Evolutionary conservation across 768 basidiomycete species (phyloP), one percentile per base, ranked within the genome.

Genomic region (Calocera cornea): DNA sequence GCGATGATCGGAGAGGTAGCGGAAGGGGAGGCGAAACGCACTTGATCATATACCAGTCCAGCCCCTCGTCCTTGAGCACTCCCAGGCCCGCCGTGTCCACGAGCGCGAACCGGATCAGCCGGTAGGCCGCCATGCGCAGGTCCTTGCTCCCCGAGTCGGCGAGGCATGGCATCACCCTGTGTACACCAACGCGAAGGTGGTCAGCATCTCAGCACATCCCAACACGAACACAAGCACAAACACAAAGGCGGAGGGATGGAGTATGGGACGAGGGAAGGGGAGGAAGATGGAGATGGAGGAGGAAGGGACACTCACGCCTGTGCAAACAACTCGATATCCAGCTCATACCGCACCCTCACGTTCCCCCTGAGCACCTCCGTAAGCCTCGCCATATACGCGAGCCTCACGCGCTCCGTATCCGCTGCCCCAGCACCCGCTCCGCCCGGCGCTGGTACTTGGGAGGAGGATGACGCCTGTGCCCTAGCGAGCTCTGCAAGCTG

Each of bases 31-130:
- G 41, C 2, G 66, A 41, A n/a, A 73, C 81, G 64, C 70, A 94
- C 94, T 89, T 89, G 70, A 97, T 84, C 54, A 98, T 84, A 73
- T 90, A 92, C 87, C 91, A 94, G 71, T 97, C 92, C 36, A 97
- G 75, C 19, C 87, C 82, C 24, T 85, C 82, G 66, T 80, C 80
- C 14, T 83, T 81, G 34, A 97, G 78, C 24, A 79, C 80, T 67
- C 83, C 82, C 54, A 92, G 87, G 0, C 86, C 85, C n/a, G 87
- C 81, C 0, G 79, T 73, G 72, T 94, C 92, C 2, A 92, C 84
- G 5, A 95, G 74, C 0, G 84, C 78, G 72, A 94, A 87, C 22
- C 95, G 85, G 19, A 97, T 80, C 1, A 95, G 80, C 47, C 93
- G 83, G 76, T 95, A 98, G 0, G 88, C 89, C 1, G 86, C 85